Percentiles rank a stretch among this genome's conserved stretches.
Conservation (phyloP, 306 rosid species). For the Alnus glutinosa region DNA sequence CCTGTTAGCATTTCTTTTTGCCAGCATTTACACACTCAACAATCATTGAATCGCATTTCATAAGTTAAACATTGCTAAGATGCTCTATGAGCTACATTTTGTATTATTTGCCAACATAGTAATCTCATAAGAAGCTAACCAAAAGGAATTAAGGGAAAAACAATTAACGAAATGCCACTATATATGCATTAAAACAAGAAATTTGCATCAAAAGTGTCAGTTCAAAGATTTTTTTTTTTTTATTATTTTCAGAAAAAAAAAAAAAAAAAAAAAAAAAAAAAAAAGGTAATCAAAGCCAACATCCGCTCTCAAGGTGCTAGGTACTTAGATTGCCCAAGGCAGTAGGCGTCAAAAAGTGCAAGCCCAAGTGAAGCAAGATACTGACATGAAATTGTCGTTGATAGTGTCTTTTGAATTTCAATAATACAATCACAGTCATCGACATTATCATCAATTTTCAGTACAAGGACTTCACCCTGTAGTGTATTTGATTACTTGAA, state of each 20-base stretch:
- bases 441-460: neutral
- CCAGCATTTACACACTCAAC: slow-evolving; percentile 1
- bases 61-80: neutral
- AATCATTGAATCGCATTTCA: slow-evolving; percentile 7
- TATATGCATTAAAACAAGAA: neutral
- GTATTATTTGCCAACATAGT: neutral
- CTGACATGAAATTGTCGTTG: neutral
- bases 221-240: neutral
- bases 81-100: neutral
- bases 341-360: neutral
- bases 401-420: neutral
- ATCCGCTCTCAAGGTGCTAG: neutral
- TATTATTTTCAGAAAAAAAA: no score
- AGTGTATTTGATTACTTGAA: neutral
- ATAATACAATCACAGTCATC: neutral
- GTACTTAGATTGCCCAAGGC: neutral
- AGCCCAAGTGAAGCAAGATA: neutral
- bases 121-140: neutral
- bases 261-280: no score
- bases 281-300: neutral
- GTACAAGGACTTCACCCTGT: neutral
- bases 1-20: neutral
- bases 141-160: neutral
- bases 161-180: neutral
- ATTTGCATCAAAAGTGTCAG: neutral